Evolutionary conservation across 1,284 basidiomycete species (phyloP).

Genomic region (Cryptococcus floricola): DNA sequence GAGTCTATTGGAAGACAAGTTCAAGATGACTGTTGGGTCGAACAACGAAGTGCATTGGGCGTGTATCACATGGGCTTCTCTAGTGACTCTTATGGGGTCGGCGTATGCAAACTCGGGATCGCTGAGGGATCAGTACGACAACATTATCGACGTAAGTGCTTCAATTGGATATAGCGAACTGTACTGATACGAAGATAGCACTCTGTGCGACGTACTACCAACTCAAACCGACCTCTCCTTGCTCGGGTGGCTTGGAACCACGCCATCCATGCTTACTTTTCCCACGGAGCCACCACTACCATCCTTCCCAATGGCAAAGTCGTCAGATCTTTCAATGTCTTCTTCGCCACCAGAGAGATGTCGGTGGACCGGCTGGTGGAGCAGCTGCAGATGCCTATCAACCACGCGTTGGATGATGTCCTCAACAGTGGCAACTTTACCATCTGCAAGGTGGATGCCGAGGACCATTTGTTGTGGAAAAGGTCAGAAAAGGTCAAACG

Average conservation of each 20-base stretch:
- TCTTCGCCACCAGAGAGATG: slow-evolving; percentile 23
- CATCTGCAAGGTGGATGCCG: slow-evolving; percentile 5
- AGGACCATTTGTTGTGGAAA: slow-evolving; percentile 24
- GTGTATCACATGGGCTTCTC: slow-evolving; percentile 41
- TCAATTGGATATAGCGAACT: not conserved
- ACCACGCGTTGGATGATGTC: slow-evolving; percentile 15
- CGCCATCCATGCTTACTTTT: slow-evolving; percentile 44
- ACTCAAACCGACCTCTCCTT: slow-evolving; percentile 29
- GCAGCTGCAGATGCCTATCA: slow-evolving; percentile 27
- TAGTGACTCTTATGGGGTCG: slow-evolving; percentile 45
- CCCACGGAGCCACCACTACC: slow-evolving; percentile 21
- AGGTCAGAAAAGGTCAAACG: slow-evolving; percentile 33
- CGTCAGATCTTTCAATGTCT: slow-evolving; percentile 32
- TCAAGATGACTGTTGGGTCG: slow-evolving; percentile 34
- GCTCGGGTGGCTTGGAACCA: slow-evolving; percentile 46
- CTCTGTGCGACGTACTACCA: slow-evolving; percentile 32
- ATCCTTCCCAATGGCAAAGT: slow-evolving; percentile 20
- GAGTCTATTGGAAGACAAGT: slow-evolving; percentile 23
- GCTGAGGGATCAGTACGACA: slow-evolving; percentile 28
- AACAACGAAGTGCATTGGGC: slow-evolving; percentile 42
- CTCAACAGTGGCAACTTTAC: not conserved
- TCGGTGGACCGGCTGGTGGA: not conserved
- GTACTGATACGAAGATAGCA: slow-evolving; percentile 16
- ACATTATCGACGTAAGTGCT: slow-evolving; percentile 45
- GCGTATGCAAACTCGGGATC: slow-evolving; percentile 30